phyloP scores from a whole-genome alignment of 1,284 basidiomycete genomes.

The Tilletia caries region DNA sequence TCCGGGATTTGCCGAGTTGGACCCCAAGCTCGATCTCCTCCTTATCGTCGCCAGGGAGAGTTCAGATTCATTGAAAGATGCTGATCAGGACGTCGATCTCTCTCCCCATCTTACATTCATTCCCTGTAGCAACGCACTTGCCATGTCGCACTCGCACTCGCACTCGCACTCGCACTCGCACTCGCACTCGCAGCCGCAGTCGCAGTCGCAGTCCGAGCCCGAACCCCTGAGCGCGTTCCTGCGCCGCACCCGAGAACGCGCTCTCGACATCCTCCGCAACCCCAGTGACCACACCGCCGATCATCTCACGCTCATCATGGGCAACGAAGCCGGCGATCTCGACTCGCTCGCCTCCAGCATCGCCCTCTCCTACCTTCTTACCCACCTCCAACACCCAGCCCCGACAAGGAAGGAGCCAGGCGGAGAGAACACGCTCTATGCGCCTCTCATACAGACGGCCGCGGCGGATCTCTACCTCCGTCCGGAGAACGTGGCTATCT shows the following conservation, averaged over 20 bases:
- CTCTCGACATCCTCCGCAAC: not conserved
- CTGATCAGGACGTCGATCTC: too few species aligned
- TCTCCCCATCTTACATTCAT: too few species aligned
- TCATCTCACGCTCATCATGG: conserved; percentile 30
- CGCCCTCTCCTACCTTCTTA: conserved; percentile 39
- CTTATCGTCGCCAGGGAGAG: too few species aligned
- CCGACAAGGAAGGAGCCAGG: not conserved
- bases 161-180: too few species aligned
- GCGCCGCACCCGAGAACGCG: not conserved
- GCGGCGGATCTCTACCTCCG: conserved; percentile 71
- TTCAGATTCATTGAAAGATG: too few species aligned
- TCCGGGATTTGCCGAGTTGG: too few species aligned
- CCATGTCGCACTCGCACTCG: too few species aligned
- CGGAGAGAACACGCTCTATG: not conserved
- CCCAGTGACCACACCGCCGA: not conserved
- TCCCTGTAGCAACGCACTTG: too few species aligned
- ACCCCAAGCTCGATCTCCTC: too few species aligned
- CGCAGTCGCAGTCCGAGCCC: too few species aligned
- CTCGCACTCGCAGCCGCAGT: too few species aligned
- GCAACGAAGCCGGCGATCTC: conserved; percentile 51
- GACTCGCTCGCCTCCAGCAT: conserved; percentile 48
- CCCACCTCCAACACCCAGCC: conserved; percentile 14
- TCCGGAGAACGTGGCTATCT: conserved; percentile 79
- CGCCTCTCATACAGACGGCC: conserved; percentile 42
- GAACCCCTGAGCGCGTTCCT: conserved; percentile 9